Evolutionary conservation across 805 yeast genomes (phyloP), one percentile per base, ranked within the genome.

Genomic region (Kodamaea lidongshanica): DNA sequence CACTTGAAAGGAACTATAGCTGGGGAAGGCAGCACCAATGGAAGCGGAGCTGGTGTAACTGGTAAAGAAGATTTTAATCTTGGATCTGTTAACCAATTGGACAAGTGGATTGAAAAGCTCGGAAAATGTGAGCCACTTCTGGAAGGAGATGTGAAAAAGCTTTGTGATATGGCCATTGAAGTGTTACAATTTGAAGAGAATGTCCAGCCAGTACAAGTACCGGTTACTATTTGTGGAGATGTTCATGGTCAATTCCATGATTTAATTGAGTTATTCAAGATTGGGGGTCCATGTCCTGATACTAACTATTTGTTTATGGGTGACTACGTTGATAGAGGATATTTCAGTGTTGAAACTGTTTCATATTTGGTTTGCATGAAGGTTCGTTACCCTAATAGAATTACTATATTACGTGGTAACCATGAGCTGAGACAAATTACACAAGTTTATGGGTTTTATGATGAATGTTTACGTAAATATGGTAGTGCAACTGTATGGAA

Each of bases 161-260:
- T 87, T 40, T 87, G 96, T 52, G 81, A 77, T 41, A 82, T 84
- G 92, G 96, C 95, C 14, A 77, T 81, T 37, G 96, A 88, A 44
- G 92, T 87, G 19, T 64, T 88, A 47, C 94, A 85, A 55, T 79
- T 77, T 45, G 96, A 88, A 63, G 88, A 84, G 46, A 89, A 92
- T 53, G 95, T 89, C 29, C 96, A 89, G 61, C 95, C 95, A 1
- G 96, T 89, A 27, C 77, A 75, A 40, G 89, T 87, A 6, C 98
- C 98, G 4, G 97, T 92, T 19, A 89, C 97, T 12, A 87, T 88
- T 42, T 89, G 96, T 66, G 96, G 96, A 44, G 96, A 87, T 58
- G 89, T 87, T 32, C 96, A 87, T 54, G 96, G 96, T 23, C 96
- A 87, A 58, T 88, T 87, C 56, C 96, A 88, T 54, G 96, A 87